These are phyloP conservation scores for Pulveroboletus sp. DNA, from an alignment of 768 basidiomycete species.

Conservation along the genomic window DNA sequence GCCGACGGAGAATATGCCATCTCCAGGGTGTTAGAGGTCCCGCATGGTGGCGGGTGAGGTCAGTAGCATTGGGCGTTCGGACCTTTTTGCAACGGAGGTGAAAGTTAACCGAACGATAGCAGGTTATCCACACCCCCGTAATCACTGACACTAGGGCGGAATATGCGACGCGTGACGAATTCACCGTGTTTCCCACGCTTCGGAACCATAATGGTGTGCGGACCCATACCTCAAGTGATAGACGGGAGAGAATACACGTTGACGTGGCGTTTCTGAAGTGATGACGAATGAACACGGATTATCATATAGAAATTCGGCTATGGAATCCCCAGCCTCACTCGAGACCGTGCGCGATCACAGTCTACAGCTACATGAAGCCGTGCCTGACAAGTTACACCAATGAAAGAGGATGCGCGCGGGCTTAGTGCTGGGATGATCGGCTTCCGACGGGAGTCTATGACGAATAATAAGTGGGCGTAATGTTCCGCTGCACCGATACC, in stretches of 20 bases:
- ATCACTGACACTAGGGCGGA: no score
- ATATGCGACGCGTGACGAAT: constrained; percentile 13
- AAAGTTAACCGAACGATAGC: no score
- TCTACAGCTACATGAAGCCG: neutral
- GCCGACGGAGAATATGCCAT: no score
- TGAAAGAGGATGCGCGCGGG: constrained; percentile 14
- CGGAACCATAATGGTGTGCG: neutral
- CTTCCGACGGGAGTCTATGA: constrained; percentile 28
- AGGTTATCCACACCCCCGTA: no score
- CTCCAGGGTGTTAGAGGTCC: no score
- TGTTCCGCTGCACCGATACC: constrained; percentile 29
- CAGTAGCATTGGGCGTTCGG: no score
- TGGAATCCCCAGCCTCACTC: constrained; percentile 16
- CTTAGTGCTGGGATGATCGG: constrained; percentile 21
- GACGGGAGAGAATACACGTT: constrained; percentile 16
- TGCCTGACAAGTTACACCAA: constrained; percentile 8
- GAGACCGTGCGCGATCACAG: constrained; percentile 16
- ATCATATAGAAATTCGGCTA: constrained; percentile 18
- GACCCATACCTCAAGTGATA: no score
- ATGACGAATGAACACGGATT: no score
- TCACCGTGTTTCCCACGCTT: constrained; percentile 24
- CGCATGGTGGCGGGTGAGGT: no score
- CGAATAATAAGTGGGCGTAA: constrained; percentile 26
- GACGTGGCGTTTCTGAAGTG: neutral
- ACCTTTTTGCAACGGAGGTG: no score